Evolutionary conservation across 768 basidiomycete species (phyloP), one percentile per base, ranked within the genome.

Genomic region (Mycena sanguinolenta): DNA sequence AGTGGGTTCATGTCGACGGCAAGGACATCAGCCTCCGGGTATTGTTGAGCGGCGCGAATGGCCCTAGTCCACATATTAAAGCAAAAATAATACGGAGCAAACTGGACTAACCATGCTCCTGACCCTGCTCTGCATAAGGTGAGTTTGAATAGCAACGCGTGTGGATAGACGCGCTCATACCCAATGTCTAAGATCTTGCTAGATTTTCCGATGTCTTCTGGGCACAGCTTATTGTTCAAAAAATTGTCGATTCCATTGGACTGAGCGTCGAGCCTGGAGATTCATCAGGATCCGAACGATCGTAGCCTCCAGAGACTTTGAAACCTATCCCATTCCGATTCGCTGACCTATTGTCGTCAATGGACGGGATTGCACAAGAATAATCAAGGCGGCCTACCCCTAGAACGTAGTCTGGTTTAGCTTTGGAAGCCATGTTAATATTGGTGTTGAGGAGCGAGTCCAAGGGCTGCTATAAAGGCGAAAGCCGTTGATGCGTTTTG

Each of bases 121-220:
- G 57, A 60, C 0, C 72, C 68, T 16, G 49, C 54, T 13, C 62
- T 74, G n/a, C n/a, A n/a, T n/a, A n/a, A 53, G 8, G 30, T n/a
- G 4, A 2, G 3, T 27, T 16, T 25, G 12, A 60, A 19, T 14
- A 16, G 30, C 58, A n/a, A 57, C 36, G 0, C 25, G 25, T 2
- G 13, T 17, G 50, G 4, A 16, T 2, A 8, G 30, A 30, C 28
- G 28, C 17, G 28, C 52, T 14, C 73, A 27, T 62, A 77, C 77
- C 77, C 77, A 34, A 77, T 55, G 23, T 77, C 77, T 16, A 77
- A 57, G 57, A 77, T 77, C 8, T 58, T 72, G 16, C 60, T 63
- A 0, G 77, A 76, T 27, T 73, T 65, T 8, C 64, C 66, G 9
- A 77, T 61, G 39, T 71, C 70, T 17, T 65, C 73, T 13, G 69